Evolutionary conservation across 192 early-diverging fungal species (phyloP), one percentile per base, ranked within the genome.

Genomic region (Oehlia diaphana): DNA sequence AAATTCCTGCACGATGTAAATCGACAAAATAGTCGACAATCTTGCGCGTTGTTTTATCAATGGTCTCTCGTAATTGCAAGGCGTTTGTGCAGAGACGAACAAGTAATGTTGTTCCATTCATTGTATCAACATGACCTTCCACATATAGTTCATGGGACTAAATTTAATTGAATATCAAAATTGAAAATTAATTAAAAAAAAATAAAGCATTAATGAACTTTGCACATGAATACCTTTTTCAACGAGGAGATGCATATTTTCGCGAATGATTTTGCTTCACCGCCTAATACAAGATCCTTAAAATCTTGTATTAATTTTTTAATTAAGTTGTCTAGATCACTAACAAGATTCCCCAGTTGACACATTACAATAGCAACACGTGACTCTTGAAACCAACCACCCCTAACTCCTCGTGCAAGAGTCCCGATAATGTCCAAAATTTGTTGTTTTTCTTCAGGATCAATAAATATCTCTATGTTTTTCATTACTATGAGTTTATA

Each of bases 261-360:
- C 47, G 81, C 83, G 28, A 87, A 82, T n/a, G 67, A 50, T 50
- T 82, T 78, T 1, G 83, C 64, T 44, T 77, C 82, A 33, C 67
- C 66, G 16, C 74, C 69, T 4, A 76, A 78, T n/a, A 82, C 75
- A 23, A 79, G 79, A n/a, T 80, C 65, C 50, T 88, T 83, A 66
- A 88, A 79, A 33, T 81, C 80, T 3, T 67, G 33, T n/a, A 89
- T 66, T 23, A 89, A 66, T 33, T 81, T 77, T 70, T 84, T 86
- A 35, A 87, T 80, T 14, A 85, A 76, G n/a, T 86, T 84, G 63
- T 89, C 88, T 19, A 87, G 70, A 50, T 87, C 87, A 8, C 31
- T 33, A 1, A 82, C 86, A 42, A 84, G 79, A 7, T 72, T 73
- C 2, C 87, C 84, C 33, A 83, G 87, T 13, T 86, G 82, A 2